Evolutionary conservation across 164 flowering plant species (phyloP), one percentile per base, ranked within the genome.

Genomic region (Stephania japonica): DNA sequence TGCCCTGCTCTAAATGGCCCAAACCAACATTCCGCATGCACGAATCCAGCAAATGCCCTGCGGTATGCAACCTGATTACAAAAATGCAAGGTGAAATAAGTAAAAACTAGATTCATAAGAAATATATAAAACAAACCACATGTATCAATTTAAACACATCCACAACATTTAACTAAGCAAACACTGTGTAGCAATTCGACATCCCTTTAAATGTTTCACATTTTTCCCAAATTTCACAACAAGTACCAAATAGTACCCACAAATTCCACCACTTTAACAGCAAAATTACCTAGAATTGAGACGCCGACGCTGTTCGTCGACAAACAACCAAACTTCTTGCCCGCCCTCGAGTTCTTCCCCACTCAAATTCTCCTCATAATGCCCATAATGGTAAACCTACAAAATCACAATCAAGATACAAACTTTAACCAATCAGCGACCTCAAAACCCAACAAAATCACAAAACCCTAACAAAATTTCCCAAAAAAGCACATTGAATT

Each of bases 21-120:
- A 87, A 81, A 66, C 97, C 98, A 7, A 86, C 87, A 72, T 81
- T 86, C 70, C 38, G 73, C 89, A 90, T 67, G 72, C 91, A 90
- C 14, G 72, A 76, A 81, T 93, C 97, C 73, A 93, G 79, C 81
- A 93, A 81, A 87, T 93, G 97, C 24, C 98, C 97, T 68, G 95
- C 95, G 70, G 95, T 87, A 79, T 93, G 98, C 80, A 93, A 68
- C 85, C 97, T 93, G 83, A 68, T 76, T 27, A 53, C 74, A 79
- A 72, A 0, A 53, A 49, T 32, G 25, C 7, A 72, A 25, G 32
- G 61, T 21, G 19, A 70, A 42, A 24, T 16, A 64, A 50, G 11
- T 13, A 70, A 47, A 23, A 10, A 23, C 62, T 53, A 53, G 6
- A 43, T 1, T 16, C 75, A 66, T 43, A 6, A 0, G 19, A 69